Evolutionary conservation across 169 alveolate genomes (phyloP), one percentile per base, ranked within the genome.

Genomic region (Theileria luwenshuni): DNA sequence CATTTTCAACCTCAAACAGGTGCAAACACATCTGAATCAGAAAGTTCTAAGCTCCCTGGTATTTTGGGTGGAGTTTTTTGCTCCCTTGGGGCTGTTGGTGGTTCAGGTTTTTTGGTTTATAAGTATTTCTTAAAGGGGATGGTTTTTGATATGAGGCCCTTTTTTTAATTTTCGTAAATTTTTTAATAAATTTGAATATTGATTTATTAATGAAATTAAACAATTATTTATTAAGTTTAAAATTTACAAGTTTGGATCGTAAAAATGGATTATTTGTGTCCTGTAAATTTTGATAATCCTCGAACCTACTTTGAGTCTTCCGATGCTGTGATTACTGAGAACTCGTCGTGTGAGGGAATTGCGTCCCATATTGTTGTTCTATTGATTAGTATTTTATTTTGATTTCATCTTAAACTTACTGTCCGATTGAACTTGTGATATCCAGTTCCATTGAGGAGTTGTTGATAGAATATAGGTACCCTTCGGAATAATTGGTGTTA

Each of bases 341-440:
- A 41, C 56, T 68, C 76, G 47, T 68, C 76, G 33, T 68, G 19
- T 30, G 76, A 68, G 8, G 76, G 45, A 17, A 30, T 30, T 23
- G 74, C 76, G 10, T 68, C 76, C 76, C 76, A 68, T 0, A 68
- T 68, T 15, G 76, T 35, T 23, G 76, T 41, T 25, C 76, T 68
- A 51, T 51, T 25, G 32, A 51, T 17, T 33, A 45, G 21, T 0
- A 32, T 33, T 10, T 13, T 33, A 63, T 51, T 51, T 60, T 60
- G 6, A 7, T 21, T 21, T 5, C 8, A 3, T 60, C 5, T 60
- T 23, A n/a, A 49, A 15, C 51, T 19, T 68, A 68, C 76, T 21
- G 1, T 47, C 76, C 76, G 30, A 68, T 27, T 27, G 76, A 15
- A 15, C 42, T 17, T 2, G 76, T 28, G 25, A 68, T 52, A 52